A percentile compares a stretch with the other conserved stretches of the same genome.
Conservation (phyloP, 129 eudicot genomes). For the Centella asiatica region DNA sequence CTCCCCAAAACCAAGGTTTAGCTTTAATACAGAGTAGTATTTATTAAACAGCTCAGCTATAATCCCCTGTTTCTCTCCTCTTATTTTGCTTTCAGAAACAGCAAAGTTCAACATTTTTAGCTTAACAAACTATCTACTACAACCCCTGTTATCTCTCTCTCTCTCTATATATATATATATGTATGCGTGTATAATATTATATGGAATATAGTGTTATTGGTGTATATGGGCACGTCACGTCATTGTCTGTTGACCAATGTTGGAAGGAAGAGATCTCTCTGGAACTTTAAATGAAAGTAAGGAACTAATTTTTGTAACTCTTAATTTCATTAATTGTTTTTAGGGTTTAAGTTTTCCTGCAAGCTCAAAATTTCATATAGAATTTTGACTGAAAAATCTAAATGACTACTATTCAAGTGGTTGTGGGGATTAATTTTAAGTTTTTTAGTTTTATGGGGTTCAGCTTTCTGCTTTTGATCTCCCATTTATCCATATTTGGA, state of each 20-base stretch:
- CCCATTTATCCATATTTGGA: neutral
- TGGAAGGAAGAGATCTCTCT: slow-evolving; percentile 60
- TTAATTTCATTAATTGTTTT: slow-evolving; percentile 15
- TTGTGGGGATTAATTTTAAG: no score
- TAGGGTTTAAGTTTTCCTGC: slow-evolving; percentile 30
- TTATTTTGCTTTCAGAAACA: slow-evolving; percentile 33
- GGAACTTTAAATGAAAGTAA: slow-evolving; percentile 49
- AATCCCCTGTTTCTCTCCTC: neutral
- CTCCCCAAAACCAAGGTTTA: neutral
- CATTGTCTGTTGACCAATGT: slow-evolving; percentile 28
- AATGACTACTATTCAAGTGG: no score
- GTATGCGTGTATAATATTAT: neutral
- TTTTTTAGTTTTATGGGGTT: no score
- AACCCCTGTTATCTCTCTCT: slow-evolving; percentile 11
- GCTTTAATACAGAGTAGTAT: no score
- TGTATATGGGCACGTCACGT: no score
- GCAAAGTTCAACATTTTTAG: slow-evolving; percentile 21
- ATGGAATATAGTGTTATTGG: neutral
- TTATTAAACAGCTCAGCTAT: no score
- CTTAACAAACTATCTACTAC: slow-evolving; percentile 30
- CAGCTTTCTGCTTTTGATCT: neutral
- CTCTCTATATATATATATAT: neutral
- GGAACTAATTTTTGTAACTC: slow-evolving; percentile 20
- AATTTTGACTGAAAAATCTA: neutral
- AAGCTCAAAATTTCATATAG: slow-evolving; percentile 20